These are phyloP conservation scores for Dryas alaskensis DNA, from an alignment of 306 rosid species.

Conservation along the genomic window DNA sequence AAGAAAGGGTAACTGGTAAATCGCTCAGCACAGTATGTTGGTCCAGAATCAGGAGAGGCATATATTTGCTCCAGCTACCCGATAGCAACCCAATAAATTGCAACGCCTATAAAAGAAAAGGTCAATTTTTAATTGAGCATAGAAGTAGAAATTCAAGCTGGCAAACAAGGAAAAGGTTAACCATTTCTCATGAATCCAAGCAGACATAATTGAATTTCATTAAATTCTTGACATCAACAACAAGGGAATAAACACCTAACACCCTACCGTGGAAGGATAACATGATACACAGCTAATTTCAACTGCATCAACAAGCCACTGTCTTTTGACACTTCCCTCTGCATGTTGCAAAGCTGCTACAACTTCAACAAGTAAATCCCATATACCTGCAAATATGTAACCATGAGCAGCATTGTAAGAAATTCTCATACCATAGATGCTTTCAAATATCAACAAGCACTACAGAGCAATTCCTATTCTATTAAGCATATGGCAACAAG, in stretches of 20 bases:
- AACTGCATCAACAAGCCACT: slow-evolving; percentile 81
- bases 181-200: neutral
- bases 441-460: neutral
- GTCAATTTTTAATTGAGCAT: slow-evolving; percentile 7
- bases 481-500: neutral
- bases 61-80: slow-evolving; percentile 76
- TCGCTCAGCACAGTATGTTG: slow-evolving; percentile 55
- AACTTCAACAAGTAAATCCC: slow-evolving; percentile 77
- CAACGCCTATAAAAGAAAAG: slow-evolving; percentile 50
- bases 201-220: neutral
- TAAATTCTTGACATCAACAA: neutral
- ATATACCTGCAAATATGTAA: slow-evolving; percentile 51
- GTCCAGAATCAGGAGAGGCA: slow-evolving; percentile 76
- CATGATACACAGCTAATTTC: slow-evolving; percentile 81
- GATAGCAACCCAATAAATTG: slow-evolving; percentile 72
- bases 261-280: slow-evolving; percentile 85
- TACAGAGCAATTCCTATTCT: no score
- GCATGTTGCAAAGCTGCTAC: slow-evolving; percentile 72
- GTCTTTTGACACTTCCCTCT: slow-evolving; percentile 69
- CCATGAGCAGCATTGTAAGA: slow-evolving; percentile 10
- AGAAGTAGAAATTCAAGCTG: neutral
- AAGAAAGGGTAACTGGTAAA: slow-evolving; percentile 73
- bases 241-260: neutral
- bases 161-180: neutral
- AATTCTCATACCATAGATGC: neutral